Conservation (phyloP, 441 rosid species). For the Codiaeum variegatum region DNA sequence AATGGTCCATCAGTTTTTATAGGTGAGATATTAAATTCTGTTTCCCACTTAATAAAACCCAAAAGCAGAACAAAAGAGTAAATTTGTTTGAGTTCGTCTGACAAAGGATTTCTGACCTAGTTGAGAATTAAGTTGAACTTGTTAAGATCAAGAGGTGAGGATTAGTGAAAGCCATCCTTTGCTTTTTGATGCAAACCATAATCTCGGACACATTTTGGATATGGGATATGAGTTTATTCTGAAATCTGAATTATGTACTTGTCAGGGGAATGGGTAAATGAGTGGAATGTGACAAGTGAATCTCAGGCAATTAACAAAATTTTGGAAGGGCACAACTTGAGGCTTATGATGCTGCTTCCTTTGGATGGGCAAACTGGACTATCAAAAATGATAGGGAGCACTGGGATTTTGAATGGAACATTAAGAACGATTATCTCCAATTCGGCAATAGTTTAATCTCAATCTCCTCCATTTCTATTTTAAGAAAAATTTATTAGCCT, state of each 20-base stretch:
- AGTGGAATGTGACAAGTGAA: conserved; percentile 55
- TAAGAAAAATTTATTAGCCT: not conserved
- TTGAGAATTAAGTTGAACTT: not conserved
- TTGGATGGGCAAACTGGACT: conserved; percentile 83
- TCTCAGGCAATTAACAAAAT: conserved; percentile 52
- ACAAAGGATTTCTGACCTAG: not conserved
- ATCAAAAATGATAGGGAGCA: conserved; percentile 63
- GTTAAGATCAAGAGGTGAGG: not conserved
- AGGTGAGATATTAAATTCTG: conserved; percentile 40
- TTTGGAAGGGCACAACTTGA: conserved; percentile 65
- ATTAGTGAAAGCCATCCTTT: not conserved
- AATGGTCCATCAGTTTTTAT: conserved; percentile 63
- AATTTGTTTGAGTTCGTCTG: not conserved
- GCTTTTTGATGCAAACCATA: not conserved
- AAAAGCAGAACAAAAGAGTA: too few species aligned
- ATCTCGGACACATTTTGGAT: not conserved
- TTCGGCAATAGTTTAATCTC: conserved; percentile 37
- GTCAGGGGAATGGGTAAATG: conserved; percentile 82
- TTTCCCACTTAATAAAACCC: too few species aligned
- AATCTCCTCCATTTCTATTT: too few species aligned
- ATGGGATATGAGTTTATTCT: not conserved
- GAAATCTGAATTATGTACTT: conserved; percentile 8
- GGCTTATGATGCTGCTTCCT: conserved; percentile 60
- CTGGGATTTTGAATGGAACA: conserved; percentile 87
- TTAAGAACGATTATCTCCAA: conserved; percentile 52